Conservation (phyloP, 306 rosid genomes). For the Fragaria ananassa region DNA sequence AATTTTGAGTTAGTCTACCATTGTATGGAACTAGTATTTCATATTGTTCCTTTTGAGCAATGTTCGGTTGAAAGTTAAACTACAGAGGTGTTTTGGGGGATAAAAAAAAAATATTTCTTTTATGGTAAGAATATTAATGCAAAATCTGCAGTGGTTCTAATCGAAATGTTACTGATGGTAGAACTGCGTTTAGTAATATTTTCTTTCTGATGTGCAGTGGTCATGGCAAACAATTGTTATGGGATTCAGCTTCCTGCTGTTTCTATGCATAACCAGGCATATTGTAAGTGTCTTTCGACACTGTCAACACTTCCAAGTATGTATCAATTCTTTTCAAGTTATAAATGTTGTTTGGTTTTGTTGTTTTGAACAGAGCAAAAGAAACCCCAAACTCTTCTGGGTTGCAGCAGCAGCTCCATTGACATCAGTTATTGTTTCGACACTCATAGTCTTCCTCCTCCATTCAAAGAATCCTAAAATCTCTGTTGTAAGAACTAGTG, state of each 20-base stretch:
- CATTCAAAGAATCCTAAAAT: slow-evolving; percentile 45
- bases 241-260: slow-evolving; percentile 62
- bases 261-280: slow-evolving; percentile 67
- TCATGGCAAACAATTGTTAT: slow-evolving; percentile 81
- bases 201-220: slow-evolving; percentile 66
- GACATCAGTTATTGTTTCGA: slow-evolving; percentile 80
- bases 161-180: not conserved
- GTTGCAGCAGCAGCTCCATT: slow-evolving; percentile 92
- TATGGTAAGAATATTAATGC: not conserved
- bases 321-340: not conserved
- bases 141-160: not conserved
- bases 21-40: not conserved
- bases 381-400: slow-evolving; percentile 83
- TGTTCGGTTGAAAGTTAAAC: not conserved
- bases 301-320: slow-evolving; percentile 3
- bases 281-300: slow-evolving; percentile 51
- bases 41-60: not conserved
- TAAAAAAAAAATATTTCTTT: not conserved
- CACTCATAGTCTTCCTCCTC: slow-evolving; percentile 65
- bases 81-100: not conserved
- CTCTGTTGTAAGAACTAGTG: slow-evolving; percentile 51
- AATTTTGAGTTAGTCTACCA: not conserved
- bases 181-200: not conserved
- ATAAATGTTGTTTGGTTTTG: not conserved
- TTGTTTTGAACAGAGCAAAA: slow-evolving; percentile 56